Evolutionary conservation across 208 protist species (phyloP).

Genomic region (Acanthamoeba polyphaga): DNA sequence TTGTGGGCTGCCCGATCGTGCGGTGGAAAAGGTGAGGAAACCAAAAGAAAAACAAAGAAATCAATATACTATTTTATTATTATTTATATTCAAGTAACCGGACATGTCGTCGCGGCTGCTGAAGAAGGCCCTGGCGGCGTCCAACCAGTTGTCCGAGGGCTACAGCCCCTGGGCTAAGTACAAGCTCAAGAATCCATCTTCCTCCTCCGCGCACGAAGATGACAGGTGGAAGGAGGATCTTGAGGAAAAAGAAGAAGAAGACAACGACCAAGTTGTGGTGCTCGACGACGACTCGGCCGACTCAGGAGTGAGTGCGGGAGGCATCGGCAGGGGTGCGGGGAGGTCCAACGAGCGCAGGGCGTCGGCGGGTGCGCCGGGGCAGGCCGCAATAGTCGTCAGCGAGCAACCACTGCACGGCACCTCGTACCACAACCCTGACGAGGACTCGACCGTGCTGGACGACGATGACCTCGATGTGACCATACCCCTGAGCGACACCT

Average conservation of each 20-base stretch:
- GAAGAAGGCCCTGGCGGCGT: conserved; percentile 2
- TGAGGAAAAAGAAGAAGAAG: not conserved
- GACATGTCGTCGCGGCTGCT: conserved; percentile 7
- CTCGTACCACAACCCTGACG: not conserved
- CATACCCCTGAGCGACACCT: conserved; percentile 8
- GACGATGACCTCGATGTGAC: conserved; percentile 11
- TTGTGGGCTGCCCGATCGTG: too few species aligned
- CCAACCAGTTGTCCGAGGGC: not conserved
- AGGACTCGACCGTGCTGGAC: not conserved
- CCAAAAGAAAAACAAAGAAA: not conserved
- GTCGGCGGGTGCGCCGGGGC: not conserved
- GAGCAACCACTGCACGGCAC: not conserved
- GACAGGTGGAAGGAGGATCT: not conserved
- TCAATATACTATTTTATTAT: not conserved
- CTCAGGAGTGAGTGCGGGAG: not conserved
- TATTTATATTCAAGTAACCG: not conserved
- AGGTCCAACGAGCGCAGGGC: not conserved
- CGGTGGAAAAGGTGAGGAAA: not conserved
- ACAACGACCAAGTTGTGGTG: not conserved
- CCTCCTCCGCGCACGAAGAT: not conserved
- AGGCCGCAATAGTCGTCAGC: not conserved
- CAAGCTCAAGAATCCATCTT: conserved; percentile 8
- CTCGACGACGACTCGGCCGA: not conserved
- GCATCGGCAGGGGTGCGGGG: not conserved
- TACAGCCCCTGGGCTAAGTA: conserved; percentile 28